Evolutionary conservation across 179 eudicot genomes (phyloP), one percentile per base, ranked within the genome.

Genomic region (Nepenthes alata): DNA sequence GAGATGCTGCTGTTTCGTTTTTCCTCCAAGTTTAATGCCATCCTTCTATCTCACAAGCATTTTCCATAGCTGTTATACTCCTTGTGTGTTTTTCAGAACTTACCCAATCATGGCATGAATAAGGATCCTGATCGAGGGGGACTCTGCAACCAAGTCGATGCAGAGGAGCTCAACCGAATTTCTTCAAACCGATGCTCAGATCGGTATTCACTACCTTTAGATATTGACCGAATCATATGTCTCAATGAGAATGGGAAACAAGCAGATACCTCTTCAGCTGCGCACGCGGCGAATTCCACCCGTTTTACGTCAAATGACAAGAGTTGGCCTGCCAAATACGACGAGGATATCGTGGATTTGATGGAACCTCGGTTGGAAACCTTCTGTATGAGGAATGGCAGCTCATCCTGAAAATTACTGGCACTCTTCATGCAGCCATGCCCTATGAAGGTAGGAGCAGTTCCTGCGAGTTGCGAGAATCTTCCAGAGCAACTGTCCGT

Each of bases 321-420:
- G 50, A 62, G 70, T 54, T 55, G 64, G 51, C 58, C 11, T 37
- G 47, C 59, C 12, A 67, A 65, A 50, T 70, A 72, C 25, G 94
- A 73, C 52, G 96, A 86, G 72, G 79, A 67, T 41, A 64, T 64
- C 8, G 95, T 84, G 71, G 96, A 91, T 76, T 69, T 91, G 70
- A 78, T 81, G 0, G 85, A 89, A 69, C 98, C 96, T 67, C 78
- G 86, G 53, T 62, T 81, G 44, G 95, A 91, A 77, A 68, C 85
- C 15, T 91, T 91, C 74, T 75, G 72, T 67, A 64, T 80, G 53
- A 37, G 57, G 15, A 15, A 54, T 11, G 35, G 35, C 11, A 34
- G 2, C 36, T 54, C 35, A 34, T 54, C 35, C 12, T 50, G n/a
- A 50, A 3, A 11, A 50, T 25, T 25, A 25, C 25, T 25, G 25